Conservation (phyloP, 306 rosid species). For the Casuarina glauca region DNA sequence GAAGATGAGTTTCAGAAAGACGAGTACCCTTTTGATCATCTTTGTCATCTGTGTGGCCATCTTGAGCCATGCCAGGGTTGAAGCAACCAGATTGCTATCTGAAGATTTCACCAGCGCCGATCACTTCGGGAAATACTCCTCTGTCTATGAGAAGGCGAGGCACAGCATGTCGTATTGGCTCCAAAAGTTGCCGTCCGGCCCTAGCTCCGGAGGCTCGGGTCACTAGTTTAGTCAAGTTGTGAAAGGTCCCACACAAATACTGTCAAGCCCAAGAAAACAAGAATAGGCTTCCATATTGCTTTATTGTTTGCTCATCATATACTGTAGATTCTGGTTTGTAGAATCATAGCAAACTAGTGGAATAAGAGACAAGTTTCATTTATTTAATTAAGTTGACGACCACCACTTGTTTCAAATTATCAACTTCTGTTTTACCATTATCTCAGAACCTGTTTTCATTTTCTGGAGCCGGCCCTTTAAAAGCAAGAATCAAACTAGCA, state of each 20-base stretch:
- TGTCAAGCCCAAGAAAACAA: not conserved
- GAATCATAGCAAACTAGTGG: not conserved
- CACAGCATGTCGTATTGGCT: constrained; percentile 33
- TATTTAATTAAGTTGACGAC: not conserved
- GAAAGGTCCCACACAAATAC: not conserved
- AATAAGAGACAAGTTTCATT: not conserved
- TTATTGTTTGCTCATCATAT: not conserved
- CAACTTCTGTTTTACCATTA: too few species aligned
- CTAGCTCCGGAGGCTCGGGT: constrained; percentile 34
- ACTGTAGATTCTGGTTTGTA: not conserved
- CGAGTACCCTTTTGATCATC: constrained; percentile 14
- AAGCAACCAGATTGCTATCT: constrained; percentile 32
- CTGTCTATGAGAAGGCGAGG: constrained; percentile 24
- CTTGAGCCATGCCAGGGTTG: constrained; percentile 21
- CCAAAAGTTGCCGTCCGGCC: constrained; percentile 34
- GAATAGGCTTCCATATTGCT: not conserved
- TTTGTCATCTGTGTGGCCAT: constrained; percentile 5
- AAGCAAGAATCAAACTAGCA: too few species aligned
- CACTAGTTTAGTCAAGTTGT: constrained; percentile 13
- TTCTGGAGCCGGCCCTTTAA: too few species aligned
- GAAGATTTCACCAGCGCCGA: constrained; percentile 31
- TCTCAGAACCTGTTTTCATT: too few species aligned
- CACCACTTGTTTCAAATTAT: too few species aligned
- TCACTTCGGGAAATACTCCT: constrained; percentile 23
- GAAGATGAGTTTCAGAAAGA: constrained; percentile 27